Base-by-base conservation (phyloP, 352 stramenopile genomes). In the Globisporangium barbulae region DNA sequence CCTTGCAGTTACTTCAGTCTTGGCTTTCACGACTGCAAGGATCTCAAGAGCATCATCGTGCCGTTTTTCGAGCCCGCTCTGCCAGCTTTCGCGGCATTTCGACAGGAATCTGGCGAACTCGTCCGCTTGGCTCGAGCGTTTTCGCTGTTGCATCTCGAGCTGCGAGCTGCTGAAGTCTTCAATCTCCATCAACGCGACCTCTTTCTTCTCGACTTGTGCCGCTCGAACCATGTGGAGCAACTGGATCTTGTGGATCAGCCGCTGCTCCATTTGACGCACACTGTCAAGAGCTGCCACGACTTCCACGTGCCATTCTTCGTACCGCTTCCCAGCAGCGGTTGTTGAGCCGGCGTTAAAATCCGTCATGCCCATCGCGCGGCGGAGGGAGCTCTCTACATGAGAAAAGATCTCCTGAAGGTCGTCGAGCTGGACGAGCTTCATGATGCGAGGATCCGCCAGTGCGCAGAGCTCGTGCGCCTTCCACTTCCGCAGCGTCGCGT, bases 281-380 rank as follows among this genome's bases (percentile, higher is more conserved):
- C 71, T 63, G 5, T 53, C 49, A 0, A 89, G 25, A 13, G 73
- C 72, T 31, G 53, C 63, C n/a, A 57, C 33, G 25, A 79, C 76
- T 0, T 67, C 69, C 10, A 48, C 57, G 48, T 85, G 79, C 73
- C 78, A 89, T n/a, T 83, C 76, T 48, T 75, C 66, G 60, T 87
- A 91, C 0, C 50, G 55, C 33, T 88, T 89, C 5, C 70, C 65
- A 10, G 58, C 35, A 8, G 69, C 39, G 12, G 63, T 78, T 22
- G 72, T 79, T 0, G 61, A 49, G 31, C 74, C 68, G 12, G 67
- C 59, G 39, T 33, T 75, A n/a, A 89, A 90, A 39, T 88, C 77
- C 0, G 78, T 75, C 19, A 77, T 35, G 1, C 83, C 79, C 69
- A 88, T 83, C 0, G 69, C 67, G 12, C 62, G 69, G 25, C 69